phyloP scores from a whole-genome alignment of 148 eudicot species.

The Vaccinium darrowii region DNA sequence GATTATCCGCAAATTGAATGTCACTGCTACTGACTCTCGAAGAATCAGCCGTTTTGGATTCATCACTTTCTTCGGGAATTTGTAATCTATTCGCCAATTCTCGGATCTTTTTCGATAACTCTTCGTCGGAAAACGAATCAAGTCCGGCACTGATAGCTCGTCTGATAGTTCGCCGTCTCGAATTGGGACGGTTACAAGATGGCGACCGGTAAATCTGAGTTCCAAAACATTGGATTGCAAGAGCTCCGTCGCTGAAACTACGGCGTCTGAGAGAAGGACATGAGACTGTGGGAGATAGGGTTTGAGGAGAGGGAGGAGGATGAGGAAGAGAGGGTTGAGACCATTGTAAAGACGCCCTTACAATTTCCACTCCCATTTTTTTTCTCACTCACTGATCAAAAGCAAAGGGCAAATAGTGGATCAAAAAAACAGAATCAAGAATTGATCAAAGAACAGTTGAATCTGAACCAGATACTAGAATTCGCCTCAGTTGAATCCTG shows the following conservation, averaged over 20 bases:
- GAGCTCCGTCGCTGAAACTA: slow-evolving; percentile 41
- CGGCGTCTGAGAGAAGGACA: slow-evolving; percentile 26
- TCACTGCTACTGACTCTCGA: neutral
- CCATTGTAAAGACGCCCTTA: slow-evolving; percentile 47
- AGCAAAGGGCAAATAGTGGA: neutral
- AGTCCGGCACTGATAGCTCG: slow-evolving; percentile 38
- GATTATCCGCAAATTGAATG: neutral
- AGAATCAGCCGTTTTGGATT: neutral
- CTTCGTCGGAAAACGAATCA: slow-evolving; percentile 53
- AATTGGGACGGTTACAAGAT: slow-evolving; percentile 26
- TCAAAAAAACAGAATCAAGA: neutral
- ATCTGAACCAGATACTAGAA: neutral
- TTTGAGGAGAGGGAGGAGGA: slow-evolving; percentile 41
- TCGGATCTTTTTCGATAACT: slow-evolving; percentile 51
- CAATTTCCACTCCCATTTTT: slow-evolving; percentile 48
- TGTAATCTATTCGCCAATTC: slow-evolving; percentile 48
- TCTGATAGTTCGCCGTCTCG: neutral
- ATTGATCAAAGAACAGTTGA: too few species aligned
- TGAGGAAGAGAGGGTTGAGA: slow-evolving; percentile 52
- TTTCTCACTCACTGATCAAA: neutral
- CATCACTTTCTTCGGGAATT: slow-evolving; percentile 9
- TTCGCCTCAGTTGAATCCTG: neutral
- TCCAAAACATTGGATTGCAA: slow-evolving; percentile 20
- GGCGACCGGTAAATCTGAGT: slow-evolving; percentile 31
- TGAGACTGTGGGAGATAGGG: slow-evolving; percentile 26